Evolutionary conservation across 2,329 filamentous ascomycete genomes (phyloP).

Genomic region (Fusarium sp.): DNA sequence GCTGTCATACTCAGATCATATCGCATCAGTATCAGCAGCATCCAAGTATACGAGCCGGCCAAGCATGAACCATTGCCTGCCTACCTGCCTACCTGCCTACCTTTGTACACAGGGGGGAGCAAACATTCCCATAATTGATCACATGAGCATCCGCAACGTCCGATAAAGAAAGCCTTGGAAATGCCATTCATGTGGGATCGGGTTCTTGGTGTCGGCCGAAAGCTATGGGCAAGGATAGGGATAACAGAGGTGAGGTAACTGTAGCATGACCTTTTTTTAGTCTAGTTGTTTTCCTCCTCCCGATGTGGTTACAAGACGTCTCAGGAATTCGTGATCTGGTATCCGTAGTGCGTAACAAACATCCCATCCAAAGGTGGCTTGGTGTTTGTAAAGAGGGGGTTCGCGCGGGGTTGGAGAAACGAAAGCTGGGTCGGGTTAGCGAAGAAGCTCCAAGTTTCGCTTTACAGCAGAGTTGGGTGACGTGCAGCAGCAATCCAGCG

Average conservation of each 20-base stretch:
- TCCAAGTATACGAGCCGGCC: neutral
- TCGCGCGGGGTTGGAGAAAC: conserved; percentile 25
- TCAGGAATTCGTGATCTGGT: conserved; percentile 1
- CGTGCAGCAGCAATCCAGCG: conserved; percentile 32
- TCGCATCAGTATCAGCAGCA: conserved; percentile 23
- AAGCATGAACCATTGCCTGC: neutral
- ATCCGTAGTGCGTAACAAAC: neutral
- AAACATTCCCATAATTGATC: conserved; percentile 36
- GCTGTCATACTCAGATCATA: conserved; percentile 43
- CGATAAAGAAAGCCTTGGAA: conserved; percentile 31
- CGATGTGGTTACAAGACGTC: conserved; percentile 9
- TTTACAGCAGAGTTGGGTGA: conserved; percentile 25
- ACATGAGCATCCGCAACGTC: conserved; percentile 36
- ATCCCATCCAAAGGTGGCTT: conserved; percentile 8
- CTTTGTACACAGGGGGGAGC: conserved; percentile 2
- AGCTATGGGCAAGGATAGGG: conserved; percentile 1
- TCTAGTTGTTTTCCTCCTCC: conserved; percentile 2
- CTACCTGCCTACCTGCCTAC: neutral
- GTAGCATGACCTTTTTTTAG: conserved; percentile 10
- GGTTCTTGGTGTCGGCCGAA: conserved; percentile 34
- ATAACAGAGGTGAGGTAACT: neutral
- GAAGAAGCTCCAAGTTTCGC: neutral
- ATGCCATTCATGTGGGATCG: conserved; percentile 35
- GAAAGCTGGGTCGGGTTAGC: neutral
- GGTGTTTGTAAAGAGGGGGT: conserved; percentile 14